Evolutionary conservation across 371 early-diverging fungal genomes (phyloP).

Genomic region (Rhizopus delemar): DNA sequence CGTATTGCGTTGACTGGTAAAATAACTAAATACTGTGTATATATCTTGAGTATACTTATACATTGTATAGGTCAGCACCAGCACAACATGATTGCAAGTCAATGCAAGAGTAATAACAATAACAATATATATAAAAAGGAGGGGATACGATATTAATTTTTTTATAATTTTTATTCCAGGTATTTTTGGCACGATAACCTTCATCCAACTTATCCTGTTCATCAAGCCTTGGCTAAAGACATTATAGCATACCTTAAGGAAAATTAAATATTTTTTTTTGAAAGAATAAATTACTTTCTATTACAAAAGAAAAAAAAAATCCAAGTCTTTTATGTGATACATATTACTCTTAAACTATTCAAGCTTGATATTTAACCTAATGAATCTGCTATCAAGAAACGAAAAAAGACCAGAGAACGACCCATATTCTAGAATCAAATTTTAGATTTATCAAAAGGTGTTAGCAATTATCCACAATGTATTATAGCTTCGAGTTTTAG

Average conservation of each 20-base stretch:
- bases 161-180: constrained; percentile 12
- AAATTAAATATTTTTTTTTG: too few relatives aligned
- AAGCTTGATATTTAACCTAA: too few relatives aligned
- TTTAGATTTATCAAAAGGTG: too few relatives aligned
- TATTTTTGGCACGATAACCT: constrained; percentile 47
- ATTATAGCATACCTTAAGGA: not conserved
- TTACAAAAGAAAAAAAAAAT: too few relatives aligned
- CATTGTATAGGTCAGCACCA: constrained; percentile 23
- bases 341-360: too few relatives aligned
- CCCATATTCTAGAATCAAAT: too few relatives aligned
- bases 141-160: not conserved
- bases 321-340: too few relatives aligned
- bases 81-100: constrained; percentile 14
- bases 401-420: too few relatives aligned
- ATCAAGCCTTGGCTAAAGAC: constrained; percentile 31
- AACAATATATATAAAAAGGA: not conserved
- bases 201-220: constrained; percentile 43
- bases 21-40: not conserved
- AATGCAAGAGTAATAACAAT: constrained; percentile 27
- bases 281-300: too few relatives aligned
- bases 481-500: too few relatives aligned
- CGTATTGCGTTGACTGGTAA: constrained; percentile 40
- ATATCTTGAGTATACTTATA: not conserved
- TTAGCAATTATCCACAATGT: too few relatives aligned
- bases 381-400: too few relatives aligned